Conservation (phyloP, 192 early-diverging fungal species). For the Diversispora eburnea region DNA sequence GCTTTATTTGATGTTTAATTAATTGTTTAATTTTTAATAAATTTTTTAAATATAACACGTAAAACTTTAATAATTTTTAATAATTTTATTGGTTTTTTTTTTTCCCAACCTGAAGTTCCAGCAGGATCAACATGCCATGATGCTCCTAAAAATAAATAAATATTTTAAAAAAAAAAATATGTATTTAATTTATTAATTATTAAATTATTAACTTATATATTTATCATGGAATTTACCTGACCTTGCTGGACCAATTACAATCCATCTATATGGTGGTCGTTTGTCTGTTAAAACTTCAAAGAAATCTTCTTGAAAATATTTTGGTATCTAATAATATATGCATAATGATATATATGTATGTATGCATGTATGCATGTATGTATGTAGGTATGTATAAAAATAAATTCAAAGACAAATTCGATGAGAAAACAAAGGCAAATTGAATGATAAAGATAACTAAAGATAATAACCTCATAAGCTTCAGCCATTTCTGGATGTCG, state of each 20-base stretch:
- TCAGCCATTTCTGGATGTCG: conserved; percentile 32
- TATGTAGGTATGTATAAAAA: no score
- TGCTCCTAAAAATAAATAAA: conserved; percentile 29
- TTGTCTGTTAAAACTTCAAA: conserved; percentile 32
- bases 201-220: no score
- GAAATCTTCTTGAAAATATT: conserved; percentile 42
- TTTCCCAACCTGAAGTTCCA: conserved; percentile 37
- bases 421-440: no score
- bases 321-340: conserved; percentile 12
- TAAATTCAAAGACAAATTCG: no score
- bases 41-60: not conserved
- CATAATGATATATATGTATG: no score
- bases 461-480: conserved; percentile 33
- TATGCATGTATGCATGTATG: no score
- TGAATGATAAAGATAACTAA: no score
- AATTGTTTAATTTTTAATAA: not conserved
- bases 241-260: conserved; percentile 43
- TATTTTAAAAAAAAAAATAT: no score
- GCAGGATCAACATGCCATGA: conserved; percentile 46
- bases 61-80: not conserved
- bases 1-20: conserved; percentile 17
- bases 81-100: not conserved
- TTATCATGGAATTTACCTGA: conserved; percentile 23
- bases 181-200: no score
- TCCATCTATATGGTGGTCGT: conserved; percentile 45